These are phyloP conservation scores for Chlorophyllum brunneum DNA, from an alignment of 768 basidiomycete species.

Conservation along the genomic window DNA sequence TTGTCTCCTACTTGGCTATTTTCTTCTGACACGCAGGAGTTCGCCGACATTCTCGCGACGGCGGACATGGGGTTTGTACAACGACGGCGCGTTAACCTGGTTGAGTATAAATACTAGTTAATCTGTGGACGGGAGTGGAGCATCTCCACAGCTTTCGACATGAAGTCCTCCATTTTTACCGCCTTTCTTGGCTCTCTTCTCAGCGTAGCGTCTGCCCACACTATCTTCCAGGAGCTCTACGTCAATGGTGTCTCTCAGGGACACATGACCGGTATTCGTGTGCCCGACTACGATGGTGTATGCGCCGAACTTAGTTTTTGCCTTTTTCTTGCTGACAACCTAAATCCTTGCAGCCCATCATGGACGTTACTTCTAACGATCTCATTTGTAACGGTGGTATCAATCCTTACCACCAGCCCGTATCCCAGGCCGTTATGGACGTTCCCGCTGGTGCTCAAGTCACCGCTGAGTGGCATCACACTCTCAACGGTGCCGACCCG, in stretches of 20 bases:
- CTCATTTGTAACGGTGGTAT: constrained; percentile 12
- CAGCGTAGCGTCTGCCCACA: constrained; percentile 39
- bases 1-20: neutral
- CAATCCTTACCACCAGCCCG: constrained; percentile 11
- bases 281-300: constrained; percentile 42
- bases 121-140: neutral
- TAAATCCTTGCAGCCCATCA: constrained; percentile 6
- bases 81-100: neutral
- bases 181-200: constrained; percentile 27
- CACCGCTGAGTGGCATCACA: constrained; percentile 51
- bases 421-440: constrained; percentile 28
- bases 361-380: constrained; percentile 9
- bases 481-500: constrained; percentile 36
- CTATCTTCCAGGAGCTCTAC: constrained; percentile 53
- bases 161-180: constrained; percentile 23
- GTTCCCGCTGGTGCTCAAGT: constrained; percentile 25
- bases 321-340: neutral
- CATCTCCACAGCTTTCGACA: constrained; percentile 8
- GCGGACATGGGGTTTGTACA: neutral
- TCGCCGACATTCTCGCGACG: neutral
- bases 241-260: constrained; percentile 49
- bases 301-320: constrained; percentile 3
- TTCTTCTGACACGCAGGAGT: neutral
- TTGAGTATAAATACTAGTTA: neutral
- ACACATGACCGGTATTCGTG: constrained; percentile 36